phyloP scores from a whole-genome alignment of 306 rosid genomes.

The Senna tora region DNA sequence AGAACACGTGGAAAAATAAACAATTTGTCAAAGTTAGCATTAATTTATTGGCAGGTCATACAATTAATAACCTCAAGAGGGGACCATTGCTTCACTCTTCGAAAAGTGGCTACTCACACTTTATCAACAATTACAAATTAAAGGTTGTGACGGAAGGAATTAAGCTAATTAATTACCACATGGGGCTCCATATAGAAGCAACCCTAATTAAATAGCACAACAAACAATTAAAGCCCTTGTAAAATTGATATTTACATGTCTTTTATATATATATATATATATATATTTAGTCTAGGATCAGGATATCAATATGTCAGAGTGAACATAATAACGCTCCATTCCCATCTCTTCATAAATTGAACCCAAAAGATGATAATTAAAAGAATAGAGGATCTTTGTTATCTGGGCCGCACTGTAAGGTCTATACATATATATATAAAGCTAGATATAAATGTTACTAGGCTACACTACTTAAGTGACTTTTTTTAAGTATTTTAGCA shows the following conservation, averaged over 20 bases:
- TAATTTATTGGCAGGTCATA: background rate
- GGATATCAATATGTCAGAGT: background rate
- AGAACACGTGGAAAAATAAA: background rate
- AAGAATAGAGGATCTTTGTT: too few relatives aligned
- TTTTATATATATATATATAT: background rate
- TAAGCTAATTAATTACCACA: conserved; percentile 45
- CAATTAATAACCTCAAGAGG: conserved; percentile 30
- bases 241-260: background rate
- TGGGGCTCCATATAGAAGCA: conserved; percentile 33
- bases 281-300: too few relatives aligned
- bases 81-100: conserved; percentile 53
- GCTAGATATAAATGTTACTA: too few relatives aligned
- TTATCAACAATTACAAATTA: conserved; percentile 76
- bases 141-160: conserved; percentile 43
- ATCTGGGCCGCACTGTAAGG: too few relatives aligned
- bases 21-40: conserved; percentile 2
- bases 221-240: too few relatives aligned
- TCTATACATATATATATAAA: too few relatives aligned
- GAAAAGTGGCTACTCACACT: conserved; percentile 71
- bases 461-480: too few relatives aligned
- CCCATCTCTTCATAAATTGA: too few relatives aligned
- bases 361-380: too few relatives aligned
- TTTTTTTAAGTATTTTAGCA: too few relatives aligned
- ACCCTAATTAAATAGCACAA: too few relatives aligned
- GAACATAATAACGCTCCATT: too few relatives aligned